Evolutionary conservation across 106 monocot species (phyloP).

Genomic region (Dioscorea dumetorum): DNA sequence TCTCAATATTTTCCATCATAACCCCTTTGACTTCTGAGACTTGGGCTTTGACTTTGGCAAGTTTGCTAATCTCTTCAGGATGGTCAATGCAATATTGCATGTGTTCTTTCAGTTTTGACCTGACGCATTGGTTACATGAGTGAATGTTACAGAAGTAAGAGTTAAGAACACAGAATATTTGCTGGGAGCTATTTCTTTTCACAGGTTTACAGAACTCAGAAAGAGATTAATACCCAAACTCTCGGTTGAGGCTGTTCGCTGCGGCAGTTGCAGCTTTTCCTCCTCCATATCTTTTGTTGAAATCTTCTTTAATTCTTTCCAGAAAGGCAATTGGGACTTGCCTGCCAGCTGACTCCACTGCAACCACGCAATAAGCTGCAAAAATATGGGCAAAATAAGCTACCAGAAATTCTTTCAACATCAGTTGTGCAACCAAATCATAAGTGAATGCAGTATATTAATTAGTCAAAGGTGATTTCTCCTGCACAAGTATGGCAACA

Average conservation of each 20-base stretch:
- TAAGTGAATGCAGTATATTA: no score
- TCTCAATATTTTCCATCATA: constrained; percentile 88
- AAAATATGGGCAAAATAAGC: not conserved
- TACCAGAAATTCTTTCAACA: no score
- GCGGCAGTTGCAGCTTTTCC: constrained; percentile 67
- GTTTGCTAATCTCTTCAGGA: constrained; percentile 75
- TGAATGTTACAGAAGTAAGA: not conserved
- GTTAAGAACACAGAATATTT: not conserved
- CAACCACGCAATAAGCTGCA: constrained; percentile 74
- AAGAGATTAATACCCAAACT: constrained; percentile 44
- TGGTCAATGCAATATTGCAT: constrained; percentile 85
- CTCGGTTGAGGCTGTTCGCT: constrained; percentile 58
- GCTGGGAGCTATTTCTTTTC: no score
- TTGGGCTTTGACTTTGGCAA: constrained; percentile 79
- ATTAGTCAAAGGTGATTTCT: no score
- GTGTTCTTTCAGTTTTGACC: constrained; percentile 78
- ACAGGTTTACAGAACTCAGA: no score
- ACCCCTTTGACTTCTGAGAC: constrained; percentile 85
- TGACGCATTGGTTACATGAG: not conserved
- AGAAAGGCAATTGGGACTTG: constrained; percentile 75
- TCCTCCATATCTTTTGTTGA: constrained; percentile 62
- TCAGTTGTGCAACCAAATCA: no score
- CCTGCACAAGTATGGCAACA: no score
- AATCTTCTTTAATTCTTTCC: constrained; percentile 80
- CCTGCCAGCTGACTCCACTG: constrained; percentile 64